phyloP scores from a whole-genome alignment of 345 rosid genomes.

The Pistacia integerrima region DNA sequence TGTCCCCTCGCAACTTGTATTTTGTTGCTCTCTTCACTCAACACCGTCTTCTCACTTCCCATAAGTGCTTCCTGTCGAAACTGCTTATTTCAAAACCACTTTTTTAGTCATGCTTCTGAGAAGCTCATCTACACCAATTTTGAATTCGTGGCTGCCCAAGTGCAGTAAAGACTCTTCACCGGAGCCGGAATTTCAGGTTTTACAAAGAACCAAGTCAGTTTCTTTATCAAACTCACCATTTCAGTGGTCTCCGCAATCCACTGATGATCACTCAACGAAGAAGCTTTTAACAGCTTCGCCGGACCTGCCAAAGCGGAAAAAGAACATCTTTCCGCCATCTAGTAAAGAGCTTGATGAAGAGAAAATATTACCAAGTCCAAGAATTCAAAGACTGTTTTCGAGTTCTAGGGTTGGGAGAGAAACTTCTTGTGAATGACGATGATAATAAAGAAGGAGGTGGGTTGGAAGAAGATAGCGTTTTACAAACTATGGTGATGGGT shows the following conservation, averaged over 20 bases:
- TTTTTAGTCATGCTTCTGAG: slow-evolving; percentile 43
- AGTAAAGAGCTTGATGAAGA: not conserved
- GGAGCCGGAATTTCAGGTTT: slow-evolving; percentile 44
- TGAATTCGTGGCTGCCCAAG: slow-evolving; percentile 53
- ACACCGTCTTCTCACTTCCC: not conserved
- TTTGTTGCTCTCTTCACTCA: too few species aligned
- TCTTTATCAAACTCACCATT: slow-evolving; percentile 22
- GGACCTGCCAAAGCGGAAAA: slow-evolving; percentile 20
- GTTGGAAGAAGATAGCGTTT: slow-evolving; percentile 4
- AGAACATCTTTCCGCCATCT: slow-evolving; percentile 13
- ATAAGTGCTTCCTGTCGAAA: slow-evolving; percentile 3
- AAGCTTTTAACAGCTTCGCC: slow-evolving; percentile 24
- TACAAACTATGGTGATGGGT: slow-evolving; percentile 36
- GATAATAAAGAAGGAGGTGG: slow-evolving; percentile 23
- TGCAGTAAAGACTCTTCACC: slow-evolving; percentile 39
- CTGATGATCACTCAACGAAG: slow-evolving; percentile 32
- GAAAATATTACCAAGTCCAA: slow-evolving; percentile 15
- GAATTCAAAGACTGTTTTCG: slow-evolving; percentile 37
- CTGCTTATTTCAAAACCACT: too few species aligned
- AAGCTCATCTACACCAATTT: slow-evolving; percentile 56
- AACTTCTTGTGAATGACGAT: slow-evolving; percentile 13
- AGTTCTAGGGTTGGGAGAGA: slow-evolving; percentile 53
- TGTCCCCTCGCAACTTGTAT: too few species aligned
- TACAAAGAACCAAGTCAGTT: slow-evolving; percentile 40
- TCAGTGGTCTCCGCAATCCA: slow-evolving; percentile 23